A percentile compares a stretch with the other conserved stretches of the same genome.
These are phyloP conservation scores for Pyricularia sp. DNA, from an alignment of 2,329 filamentous ascomycete genomes.

Conservation along the genomic window DNA sequence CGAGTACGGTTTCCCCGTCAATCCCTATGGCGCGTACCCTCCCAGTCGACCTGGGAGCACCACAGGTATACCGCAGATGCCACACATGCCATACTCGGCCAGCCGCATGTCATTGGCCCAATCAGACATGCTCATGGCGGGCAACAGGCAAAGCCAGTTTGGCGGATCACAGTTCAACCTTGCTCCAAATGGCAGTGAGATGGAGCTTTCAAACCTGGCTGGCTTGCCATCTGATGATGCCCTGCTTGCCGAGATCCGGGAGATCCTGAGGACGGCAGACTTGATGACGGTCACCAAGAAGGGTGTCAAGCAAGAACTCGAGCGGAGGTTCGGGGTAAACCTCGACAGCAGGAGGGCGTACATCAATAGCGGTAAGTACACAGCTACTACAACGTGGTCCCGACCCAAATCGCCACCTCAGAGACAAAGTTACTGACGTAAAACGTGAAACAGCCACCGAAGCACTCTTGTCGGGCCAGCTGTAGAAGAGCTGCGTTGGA, in stretches of 20 bases:
- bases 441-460: conserved; percentile 47
- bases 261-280: conserved; percentile 83
- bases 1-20: conserved; percentile 55
- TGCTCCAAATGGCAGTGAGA: conserved; percentile 29
- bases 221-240: conserved; percentile 80
- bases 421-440: conserved; percentile 18
- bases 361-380: conserved; percentile 73
- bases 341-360: conserved; percentile 83
- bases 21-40: conserved; percentile 35
- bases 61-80: conserved; percentile 40
- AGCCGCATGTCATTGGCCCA: conserved; percentile 68
- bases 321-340: conserved; percentile 75
- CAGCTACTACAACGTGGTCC: not conserved
- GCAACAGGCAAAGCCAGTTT: conserved; percentile 47
- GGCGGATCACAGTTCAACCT: conserved; percentile 43
- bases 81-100: conserved; percentile 20
- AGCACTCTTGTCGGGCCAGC: conserved; percentile 62
- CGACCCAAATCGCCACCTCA: conserved; percentile 4
- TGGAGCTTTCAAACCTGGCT: conserved; percentile 63
- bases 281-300: conserved; percentile 99
- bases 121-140: conserved; percentile 41
- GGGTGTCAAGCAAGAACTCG: conserved; percentile 86
- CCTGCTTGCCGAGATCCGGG: conserved; percentile 82
- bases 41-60: conserved; percentile 44
- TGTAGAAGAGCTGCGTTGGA: conserved; percentile 30